These are phyloP conservation scores for Talaromyces sp. DNA, from an alignment of 2,329 filamentous ascomycete species.

Conservation along the genomic window DNA sequence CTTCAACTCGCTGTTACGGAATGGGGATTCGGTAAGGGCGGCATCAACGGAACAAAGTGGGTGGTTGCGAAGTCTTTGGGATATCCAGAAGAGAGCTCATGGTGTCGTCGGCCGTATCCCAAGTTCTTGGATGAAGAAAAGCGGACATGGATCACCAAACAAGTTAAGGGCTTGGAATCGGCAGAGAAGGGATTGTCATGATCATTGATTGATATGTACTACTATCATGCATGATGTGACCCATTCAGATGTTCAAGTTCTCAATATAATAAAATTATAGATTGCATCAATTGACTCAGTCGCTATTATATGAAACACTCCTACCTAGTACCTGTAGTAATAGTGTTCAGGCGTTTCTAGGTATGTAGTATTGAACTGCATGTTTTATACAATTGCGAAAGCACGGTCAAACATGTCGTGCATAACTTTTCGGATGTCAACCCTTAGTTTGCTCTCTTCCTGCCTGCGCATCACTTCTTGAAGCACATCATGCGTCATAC, in stretches of 20 bases:
- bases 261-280: no score
- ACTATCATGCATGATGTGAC: no score
- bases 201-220: no score
- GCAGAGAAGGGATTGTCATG: no score
- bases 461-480: conserved; percentile 44
- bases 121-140: conserved; percentile 51
- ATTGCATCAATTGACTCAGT: no score
- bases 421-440: conserved; percentile 44
- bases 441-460: conserved; percentile 37
- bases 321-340: no score
- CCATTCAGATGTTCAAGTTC: no score
- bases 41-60: conserved; percentile 65
- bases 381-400: conserved; percentile 56
- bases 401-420: conserved; percentile 53
- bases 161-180: conserved; percentile 3
- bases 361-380: neutral
- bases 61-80: conserved; percentile 58
- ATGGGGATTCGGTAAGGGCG: conserved; percentile 60
- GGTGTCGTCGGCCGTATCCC: conserved; percentile 60
- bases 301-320: no score
- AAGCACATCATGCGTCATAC: conserved; percentile 43
- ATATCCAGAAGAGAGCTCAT: conserved; percentile 55
- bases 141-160: conserved; percentile 46
- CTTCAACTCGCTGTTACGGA: conserved; percentile 56
- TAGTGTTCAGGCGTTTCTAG: no score